Conservation (phyloP, 2,329 filamentous ascomycete species). For the Septoria petroselini region DNA sequence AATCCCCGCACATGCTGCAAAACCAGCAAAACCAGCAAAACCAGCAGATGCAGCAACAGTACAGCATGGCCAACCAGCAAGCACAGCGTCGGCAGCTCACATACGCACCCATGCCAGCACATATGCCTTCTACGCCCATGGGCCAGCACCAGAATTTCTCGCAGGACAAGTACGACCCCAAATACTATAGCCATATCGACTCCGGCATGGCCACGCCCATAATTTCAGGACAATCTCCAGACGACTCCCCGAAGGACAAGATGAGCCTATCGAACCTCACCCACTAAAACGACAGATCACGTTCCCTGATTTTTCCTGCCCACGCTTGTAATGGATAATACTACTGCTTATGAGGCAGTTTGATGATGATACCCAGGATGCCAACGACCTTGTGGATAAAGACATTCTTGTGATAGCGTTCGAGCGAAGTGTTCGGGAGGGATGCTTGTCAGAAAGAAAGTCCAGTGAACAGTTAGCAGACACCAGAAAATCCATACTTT, state of each 20-base stretch:
- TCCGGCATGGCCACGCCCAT: constrained; percentile 33
- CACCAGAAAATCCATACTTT: background rate
- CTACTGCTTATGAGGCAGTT: constrained; percentile 10
- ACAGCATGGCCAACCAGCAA: constrained; percentile 9
- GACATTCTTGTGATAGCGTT: constrained; percentile 17
- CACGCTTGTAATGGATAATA: constrained; percentile 7
- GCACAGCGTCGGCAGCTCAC: constrained; percentile 26
- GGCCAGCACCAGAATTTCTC: constrained; percentile 12
- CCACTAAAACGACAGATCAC: constrained; percentile 25
- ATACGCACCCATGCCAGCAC: constrained; percentile 21
- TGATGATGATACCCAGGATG: constrained; percentile 17
- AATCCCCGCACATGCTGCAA: constrained; percentile 28
- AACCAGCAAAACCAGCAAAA: constrained; percentile 26
- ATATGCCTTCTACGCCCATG: constrained; percentile 23
- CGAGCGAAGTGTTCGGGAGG: constrained; percentile 10
- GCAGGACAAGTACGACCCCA: constrained; percentile 25
- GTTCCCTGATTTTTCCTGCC: constrained; percentile 14
- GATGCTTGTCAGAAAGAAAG: background rate
- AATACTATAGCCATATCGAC: constrained; percentile 27
- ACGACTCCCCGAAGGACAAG: constrained; percentile 40
- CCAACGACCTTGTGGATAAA: constrained; percentile 6
- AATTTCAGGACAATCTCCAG: constrained; percentile 29
- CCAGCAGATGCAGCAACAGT: constrained; percentile 28
- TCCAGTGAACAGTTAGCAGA: background rate
- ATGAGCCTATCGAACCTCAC: constrained; percentile 42